Base-by-base conservation (phyloP, 805 yeast species). In the Hemisphaericaspora nanyangensis region DNA sequence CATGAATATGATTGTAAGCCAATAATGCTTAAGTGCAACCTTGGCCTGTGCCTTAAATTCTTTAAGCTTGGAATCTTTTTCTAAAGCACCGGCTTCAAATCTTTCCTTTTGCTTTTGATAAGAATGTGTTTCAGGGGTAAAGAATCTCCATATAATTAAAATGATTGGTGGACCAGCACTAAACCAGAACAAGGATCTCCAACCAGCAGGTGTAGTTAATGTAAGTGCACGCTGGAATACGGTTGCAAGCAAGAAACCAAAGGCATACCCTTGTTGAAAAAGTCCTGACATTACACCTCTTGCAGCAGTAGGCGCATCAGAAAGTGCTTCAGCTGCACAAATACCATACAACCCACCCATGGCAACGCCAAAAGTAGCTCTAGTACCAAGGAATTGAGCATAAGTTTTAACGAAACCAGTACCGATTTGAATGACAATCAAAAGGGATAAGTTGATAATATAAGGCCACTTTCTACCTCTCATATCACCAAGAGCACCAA, bases 291-390 rank as follows among this genome's bases (percentile, higher is more conserved):
- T 53, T 33, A 79, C 58, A 28, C 85, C 82, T 49, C 84, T 70
- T 12, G 86, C 77, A 20, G 60, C 63, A 2, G 55, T 55, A 1
- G 87, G 87, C 36, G 77, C 69, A 50, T 80, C 83, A 47, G 80
- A 86, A 19, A 83, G 65, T 6, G 87, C 79, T 5, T 81, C 76
- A 7, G 83, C 82, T 16, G 81, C 74, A 27, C 80, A 75, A 44
- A 77, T 74, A 22, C 85, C 85, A 51, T 73, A 82, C 38, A 79
- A 63, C 36, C 86, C 87, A 29, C 88, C 88, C 85, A 82, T 79
- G 34, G 79, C 75, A 34, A 80, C 61, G 31, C 89, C 89, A 52
- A 77, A 82, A 15, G 80, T 46, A 3, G 85, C 80, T 37, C 88
- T 65, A 3, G 79, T 75, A 1, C 71, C 84, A 29, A 79, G 50